Evolutionary conservation across 208 protist genomes (phyloP).

Genomic region (Leishmania martiniquensis): DNA sequence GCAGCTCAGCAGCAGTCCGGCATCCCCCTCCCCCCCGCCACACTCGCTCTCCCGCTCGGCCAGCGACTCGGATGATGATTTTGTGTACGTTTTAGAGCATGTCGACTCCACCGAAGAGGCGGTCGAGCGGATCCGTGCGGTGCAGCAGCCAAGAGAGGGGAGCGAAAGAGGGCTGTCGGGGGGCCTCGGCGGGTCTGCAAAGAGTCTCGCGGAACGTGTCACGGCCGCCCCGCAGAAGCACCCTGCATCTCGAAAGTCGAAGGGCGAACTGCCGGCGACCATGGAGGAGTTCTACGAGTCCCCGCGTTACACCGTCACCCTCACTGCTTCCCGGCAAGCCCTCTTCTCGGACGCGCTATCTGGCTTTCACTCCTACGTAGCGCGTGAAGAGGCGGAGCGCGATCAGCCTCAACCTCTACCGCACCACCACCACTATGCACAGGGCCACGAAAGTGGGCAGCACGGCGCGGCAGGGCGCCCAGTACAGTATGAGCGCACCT

Average conservation of each 20-base stretch:
- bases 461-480: background rate
- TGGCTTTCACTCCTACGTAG: constrained; percentile 51
- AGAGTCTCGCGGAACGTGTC: constrained; percentile 10
- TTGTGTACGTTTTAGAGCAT: constrained; percentile 38
- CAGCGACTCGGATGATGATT: constrained; percentile 31
- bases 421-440: constrained; percentile 2
- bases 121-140: constrained; percentile 36
- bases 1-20: background rate
- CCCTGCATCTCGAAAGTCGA: constrained; percentile 9
- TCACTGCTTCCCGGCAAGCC: constrained; percentile 40
- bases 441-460: background rate
- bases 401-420: constrained; percentile 13
- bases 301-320: constrained; percentile 42
- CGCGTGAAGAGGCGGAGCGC: constrained; percentile 37
- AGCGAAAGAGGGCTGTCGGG: constrained; percentile 1
- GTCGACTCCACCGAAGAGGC: constrained; percentile 47
- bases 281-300: constrained; percentile 51
- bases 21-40: background rate
- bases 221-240: background rate
- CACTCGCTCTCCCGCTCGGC: constrained; percentile 10
- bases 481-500: background rate
- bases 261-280: constrained; percentile 42
- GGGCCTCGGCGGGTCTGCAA: constrained; percentile 2
- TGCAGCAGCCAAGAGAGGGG: constrained; percentile 24
- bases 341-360: constrained; percentile 56